These are phyloP conservation scores for Pseudogymnoascus sp. DNA, from an alignment of 2,329 filamentous ascomycete species.

Conservation along the genomic window DNA sequence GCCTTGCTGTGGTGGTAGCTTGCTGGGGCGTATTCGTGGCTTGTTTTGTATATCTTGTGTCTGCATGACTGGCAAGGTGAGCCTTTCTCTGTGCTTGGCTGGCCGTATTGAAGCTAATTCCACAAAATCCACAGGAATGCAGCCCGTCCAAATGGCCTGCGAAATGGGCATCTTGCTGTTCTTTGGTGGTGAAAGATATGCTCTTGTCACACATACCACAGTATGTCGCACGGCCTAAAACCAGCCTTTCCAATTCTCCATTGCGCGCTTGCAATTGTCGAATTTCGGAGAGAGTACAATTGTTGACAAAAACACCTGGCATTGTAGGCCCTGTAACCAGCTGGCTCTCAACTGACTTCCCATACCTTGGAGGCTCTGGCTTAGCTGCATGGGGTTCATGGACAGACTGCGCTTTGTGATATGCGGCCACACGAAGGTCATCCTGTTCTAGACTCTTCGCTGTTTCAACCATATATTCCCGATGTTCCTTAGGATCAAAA, in stretches of 20 bases:
- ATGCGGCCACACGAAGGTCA: background rate
- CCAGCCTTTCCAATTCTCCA: background rate
- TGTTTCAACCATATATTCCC: background rate
- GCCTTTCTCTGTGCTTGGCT: background rate
- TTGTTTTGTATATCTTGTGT: background rate
- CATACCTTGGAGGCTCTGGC: background rate
- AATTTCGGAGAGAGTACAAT: background rate
- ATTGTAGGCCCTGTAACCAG: background rate
- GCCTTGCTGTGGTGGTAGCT: background rate
- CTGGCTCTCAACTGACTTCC: background rate
- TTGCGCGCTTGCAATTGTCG: background rate
- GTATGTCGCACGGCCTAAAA: background rate
- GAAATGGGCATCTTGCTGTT: background rate
- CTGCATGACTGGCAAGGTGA: background rate
- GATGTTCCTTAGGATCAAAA: background rate
- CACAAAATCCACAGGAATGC: background rate
- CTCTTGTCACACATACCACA: constrained; percentile 1
- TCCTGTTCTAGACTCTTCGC: background rate
- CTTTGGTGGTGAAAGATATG: background rate
- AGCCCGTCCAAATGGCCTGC: background rate
- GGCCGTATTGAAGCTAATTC: background rate
- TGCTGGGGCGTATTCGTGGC: background rate
- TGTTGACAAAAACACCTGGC: background rate
- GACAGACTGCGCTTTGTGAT: background rate
- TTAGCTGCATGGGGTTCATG: background rate